Evolutionary conservation across 2,329 filamentous ascomycete species (phyloP).

Genomic region (Hymenoscyphus fraxineus): DNA sequence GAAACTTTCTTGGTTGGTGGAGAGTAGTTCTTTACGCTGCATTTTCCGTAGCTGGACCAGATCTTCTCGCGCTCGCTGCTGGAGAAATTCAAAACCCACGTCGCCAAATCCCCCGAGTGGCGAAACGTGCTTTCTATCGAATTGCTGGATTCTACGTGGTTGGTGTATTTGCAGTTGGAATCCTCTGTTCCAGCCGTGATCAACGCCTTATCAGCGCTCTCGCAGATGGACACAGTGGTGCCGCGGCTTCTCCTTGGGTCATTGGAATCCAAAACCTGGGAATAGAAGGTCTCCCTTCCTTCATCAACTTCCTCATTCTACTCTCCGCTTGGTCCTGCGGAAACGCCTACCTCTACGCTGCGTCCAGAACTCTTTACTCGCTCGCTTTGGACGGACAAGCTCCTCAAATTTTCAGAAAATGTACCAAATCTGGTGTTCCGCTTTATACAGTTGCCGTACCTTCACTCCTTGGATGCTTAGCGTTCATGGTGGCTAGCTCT

Average conservation of each 20-base stretch:
- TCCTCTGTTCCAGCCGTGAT: conserved; percentile 40
- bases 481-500: conserved; percentile 63
- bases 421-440: conserved; percentile 55
- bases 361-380: conserved; percentile 66
- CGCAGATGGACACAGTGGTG: conserved; percentile 40
- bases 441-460: conserved; percentile 58
- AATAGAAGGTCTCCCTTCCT: conserved; percentile 61
- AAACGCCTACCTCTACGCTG: conserved; percentile 61
- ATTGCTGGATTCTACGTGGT: conserved; percentile 39
- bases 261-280: conserved; percentile 63
- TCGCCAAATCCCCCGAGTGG: neutral
- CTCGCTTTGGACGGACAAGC: conserved; percentile 65
- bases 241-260: conserved; percentile 39
- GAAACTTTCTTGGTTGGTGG: neutral
- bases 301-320: conserved; percentile 58
- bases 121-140: neutral
- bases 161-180: conserved; percentile 50
- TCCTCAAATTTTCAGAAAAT: conserved; percentile 56
- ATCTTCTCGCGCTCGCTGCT: conserved; percentile 41
- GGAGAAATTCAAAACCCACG: conserved; percentile 31
- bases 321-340: conserved; percentile 58
- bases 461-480: conserved; percentile 57
- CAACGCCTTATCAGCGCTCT: conserved; percentile 39
- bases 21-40: neutral
- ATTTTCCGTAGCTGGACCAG: conserved; percentile 60